phyloP scores from a whole-genome alignment of 352 stramenopile species.

The Phytopythium litorale region DNA sequence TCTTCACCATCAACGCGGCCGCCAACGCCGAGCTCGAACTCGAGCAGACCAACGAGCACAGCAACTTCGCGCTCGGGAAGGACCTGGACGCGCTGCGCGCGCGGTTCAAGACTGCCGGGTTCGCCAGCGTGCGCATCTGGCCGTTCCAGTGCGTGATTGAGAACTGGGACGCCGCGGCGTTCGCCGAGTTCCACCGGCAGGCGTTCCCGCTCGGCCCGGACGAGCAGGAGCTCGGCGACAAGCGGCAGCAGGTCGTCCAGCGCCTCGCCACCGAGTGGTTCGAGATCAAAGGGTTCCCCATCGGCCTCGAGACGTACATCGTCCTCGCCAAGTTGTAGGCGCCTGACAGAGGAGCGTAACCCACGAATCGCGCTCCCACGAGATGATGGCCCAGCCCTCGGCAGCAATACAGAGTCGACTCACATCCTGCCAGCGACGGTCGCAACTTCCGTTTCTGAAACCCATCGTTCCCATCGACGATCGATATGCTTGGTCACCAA shows the following conservation, averaged over 20 bases:
- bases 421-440: no score
- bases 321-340: conserved; percentile 24
- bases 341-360: no score
- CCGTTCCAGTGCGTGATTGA: conserved; percentile 44
- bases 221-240: conserved; percentile 24
- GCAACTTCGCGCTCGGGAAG: conserved; percentile 45
- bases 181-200: conserved; percentile 32
- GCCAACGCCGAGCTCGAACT: conserved; percentile 22
- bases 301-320: conserved; percentile 54
- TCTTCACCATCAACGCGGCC: conserved; percentile 25
- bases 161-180: conserved; percentile 40
- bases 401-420: no score
- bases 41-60: conserved; percentile 23
- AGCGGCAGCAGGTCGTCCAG: conserved; percentile 24
- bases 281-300: conserved; percentile 30
- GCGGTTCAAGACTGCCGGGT: conserved; percentile 26
- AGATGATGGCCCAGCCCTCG: no score
- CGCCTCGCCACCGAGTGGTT: conserved; percentile 48
- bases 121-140: conserved; percentile 38
- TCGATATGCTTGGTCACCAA: no score
- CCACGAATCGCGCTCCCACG: no score
- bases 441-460: no score
- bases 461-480: no score
- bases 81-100: conserved; percentile 32
- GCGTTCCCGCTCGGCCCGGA: conserved; percentile 17